These are phyloP conservation scores for Monosporascus cannonballus DNA, from an alignment of 2,329 filamentous ascomycete species.

Conservation along the genomic window DNA sequence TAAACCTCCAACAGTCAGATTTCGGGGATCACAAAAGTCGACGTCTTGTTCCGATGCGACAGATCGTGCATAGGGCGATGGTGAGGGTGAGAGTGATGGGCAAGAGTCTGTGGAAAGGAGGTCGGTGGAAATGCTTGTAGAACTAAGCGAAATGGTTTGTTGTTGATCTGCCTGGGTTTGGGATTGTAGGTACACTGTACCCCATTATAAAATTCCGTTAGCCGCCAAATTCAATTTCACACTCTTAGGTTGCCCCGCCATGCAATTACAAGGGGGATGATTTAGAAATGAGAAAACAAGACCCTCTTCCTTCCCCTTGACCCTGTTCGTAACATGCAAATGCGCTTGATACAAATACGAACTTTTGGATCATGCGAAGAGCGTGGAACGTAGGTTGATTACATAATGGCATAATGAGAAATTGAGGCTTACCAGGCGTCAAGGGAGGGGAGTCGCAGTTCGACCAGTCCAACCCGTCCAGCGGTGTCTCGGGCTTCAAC, in stretches of 20 bases:
- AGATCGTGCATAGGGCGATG: slow-evolving; percentile 69
- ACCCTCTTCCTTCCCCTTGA: not conserved
- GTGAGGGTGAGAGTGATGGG: slow-evolving; percentile 82
- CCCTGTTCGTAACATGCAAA: not conserved
- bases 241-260: slow-evolving; percentile 7
- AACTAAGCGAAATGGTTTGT: slow-evolving; percentile 50
- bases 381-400: not conserved
- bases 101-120: slow-evolving; percentile 69
- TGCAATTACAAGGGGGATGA: not conserved
- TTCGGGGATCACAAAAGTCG: slow-evolving; percentile 87
- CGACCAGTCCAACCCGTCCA: slow-evolving; percentile 70
- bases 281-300: not conserved
- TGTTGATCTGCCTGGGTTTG: slow-evolving; percentile 37
- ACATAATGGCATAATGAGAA: slow-evolving; percentile 4
- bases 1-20: slow-evolving; percentile 66
- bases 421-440: slow-evolving; percentile 73
- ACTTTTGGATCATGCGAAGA: not conserved
- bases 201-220: slow-evolving; percentile 14
- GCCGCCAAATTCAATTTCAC: slow-evolving; percentile 8
- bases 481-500: slow-evolving; percentile 64
- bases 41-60: slow-evolving; percentile 65
- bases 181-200: slow-evolving; percentile 25
- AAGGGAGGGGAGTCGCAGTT: slow-evolving; percentile 75
- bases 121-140: slow-evolving; percentile 55
- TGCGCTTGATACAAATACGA: not conserved